A percentile compares a stretch with the other conserved stretches of the same genome.
Conservation (phyloP, 768 basidiomycete species). For the Amanita subjunquillea region DNA sequence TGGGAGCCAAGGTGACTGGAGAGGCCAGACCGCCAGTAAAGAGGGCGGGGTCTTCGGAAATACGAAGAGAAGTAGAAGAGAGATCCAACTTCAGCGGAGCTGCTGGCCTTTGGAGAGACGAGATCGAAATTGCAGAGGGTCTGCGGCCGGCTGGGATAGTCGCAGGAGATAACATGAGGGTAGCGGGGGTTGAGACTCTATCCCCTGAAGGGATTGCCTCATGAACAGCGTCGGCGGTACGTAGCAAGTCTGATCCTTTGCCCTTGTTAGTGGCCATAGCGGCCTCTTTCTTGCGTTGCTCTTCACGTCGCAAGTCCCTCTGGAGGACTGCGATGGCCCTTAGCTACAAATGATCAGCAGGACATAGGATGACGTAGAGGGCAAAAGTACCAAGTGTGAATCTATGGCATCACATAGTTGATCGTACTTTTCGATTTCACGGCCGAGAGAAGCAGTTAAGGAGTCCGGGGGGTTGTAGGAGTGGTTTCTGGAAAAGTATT, state of each 20-base stretch:
- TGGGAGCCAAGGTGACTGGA: conserved; percentile 75
- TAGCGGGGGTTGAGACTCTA: background rate
- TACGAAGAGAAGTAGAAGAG: conserved; percentile 55
- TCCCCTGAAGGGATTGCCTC: conserved; percentile 1
- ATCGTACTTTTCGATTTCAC: conserved; percentile 71
- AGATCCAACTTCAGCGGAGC: conserved; percentile 75
- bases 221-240: background rate
- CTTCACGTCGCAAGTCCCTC: conserved; percentile 56
- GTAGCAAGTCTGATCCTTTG: conserved; percentile 6
- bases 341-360: conserved; percentile 33
- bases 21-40: conserved; percentile 58
- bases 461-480: conserved; percentile 55
- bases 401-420: conserved; percentile 74
- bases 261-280: conserved; percentile 13
- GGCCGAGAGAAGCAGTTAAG: conserved; percentile 53
- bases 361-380: background rate
- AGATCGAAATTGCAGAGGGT: conserved; percentile 70
- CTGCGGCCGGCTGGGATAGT: conserved; percentile 35
- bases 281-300: conserved; percentile 35
- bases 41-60: conserved; percentile 46
- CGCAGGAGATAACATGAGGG: conserved; percentile 19
- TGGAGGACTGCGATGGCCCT: conserved; percentile 64
- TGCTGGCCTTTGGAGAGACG: conserved; percentile 63
- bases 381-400: conserved; percentile 46
- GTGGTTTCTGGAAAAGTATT: conserved; percentile 20